Conservation (phyloP, 2,329 filamentous ascomycete species). For the Fonsecaea monophora region DNA sequence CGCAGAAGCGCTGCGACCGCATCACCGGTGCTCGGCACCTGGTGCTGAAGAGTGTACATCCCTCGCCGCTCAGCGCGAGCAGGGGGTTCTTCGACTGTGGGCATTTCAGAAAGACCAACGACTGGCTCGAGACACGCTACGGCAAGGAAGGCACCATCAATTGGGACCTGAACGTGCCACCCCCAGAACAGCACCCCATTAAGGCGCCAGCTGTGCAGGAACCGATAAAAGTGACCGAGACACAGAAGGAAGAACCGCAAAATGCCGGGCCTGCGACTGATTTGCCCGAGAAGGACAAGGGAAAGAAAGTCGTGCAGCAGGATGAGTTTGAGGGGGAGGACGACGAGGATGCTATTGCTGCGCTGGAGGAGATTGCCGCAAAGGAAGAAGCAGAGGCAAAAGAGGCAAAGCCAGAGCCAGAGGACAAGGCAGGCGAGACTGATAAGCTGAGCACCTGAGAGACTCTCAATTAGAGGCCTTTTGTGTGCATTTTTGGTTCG, state of each 20-base stretch:
- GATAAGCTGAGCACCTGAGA: conserved; percentile 4
- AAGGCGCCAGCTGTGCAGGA: conserved; percentile 24
- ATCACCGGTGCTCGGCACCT: conserved; percentile 72
- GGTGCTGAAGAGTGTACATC: conserved; percentile 86
- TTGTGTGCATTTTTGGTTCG: background rate
- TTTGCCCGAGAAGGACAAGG: conserved; percentile 41
- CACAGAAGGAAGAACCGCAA: conserved; percentile 24
- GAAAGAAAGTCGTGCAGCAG: conserved; percentile 29
- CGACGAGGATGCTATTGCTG: conserved; percentile 52
- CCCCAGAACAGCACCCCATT: conserved; percentile 29
- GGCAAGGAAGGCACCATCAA: conserved; percentile 82
- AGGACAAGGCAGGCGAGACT: background rate
- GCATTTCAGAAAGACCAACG: conserved; percentile 82
- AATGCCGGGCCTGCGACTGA: conserved; percentile 31
- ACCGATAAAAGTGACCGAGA: conserved; percentile 29
- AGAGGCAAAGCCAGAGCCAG: conserved; percentile 24
- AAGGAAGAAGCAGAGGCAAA: background rate
- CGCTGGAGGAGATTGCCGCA: conserved; percentile 48
- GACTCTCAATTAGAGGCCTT: background rate
- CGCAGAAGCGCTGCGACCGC: conserved; percentile 76
- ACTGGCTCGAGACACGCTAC: conserved; percentile 81
- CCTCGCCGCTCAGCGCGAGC: conserved; percentile 85
- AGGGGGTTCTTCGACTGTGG: conserved; percentile 82
- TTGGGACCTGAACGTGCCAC: conserved; percentile 69
- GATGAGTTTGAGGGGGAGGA: conserved; percentile 47